Base-by-base conservation (phyloP, 305 asterid species). In the Fraxinus platypoda region DNA sequence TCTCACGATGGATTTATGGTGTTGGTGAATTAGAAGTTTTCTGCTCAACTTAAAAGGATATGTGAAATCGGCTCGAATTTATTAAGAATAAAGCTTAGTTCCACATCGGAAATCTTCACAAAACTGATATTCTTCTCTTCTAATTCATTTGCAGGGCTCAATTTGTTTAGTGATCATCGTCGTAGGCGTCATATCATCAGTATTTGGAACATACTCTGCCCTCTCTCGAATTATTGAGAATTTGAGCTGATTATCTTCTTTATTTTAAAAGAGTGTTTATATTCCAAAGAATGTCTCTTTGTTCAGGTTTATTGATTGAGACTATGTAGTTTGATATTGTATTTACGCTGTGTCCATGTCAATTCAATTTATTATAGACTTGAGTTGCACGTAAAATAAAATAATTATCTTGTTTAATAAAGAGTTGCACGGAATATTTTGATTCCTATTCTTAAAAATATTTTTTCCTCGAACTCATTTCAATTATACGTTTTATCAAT, bases 181-280 rank as follows among this genome's bases (percentile, higher is more conserved):
- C 77, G 91, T 93, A 19, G 99, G 98, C 79, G 21, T 77, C 0
- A 75, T 89, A 35, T 92, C 97, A 2, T 88, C 98, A 31, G 88
- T 78, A 31, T 80, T 93, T 66, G 99, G 99, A 25, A 85, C 92
- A 4, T 94, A 92, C 80, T 93, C 99, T 15, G 94, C 99, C 26
- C 80, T 95, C 64, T 87, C 95, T 31, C 76, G 89, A 81, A 95
- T 95, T 64, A 81, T 92, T 72, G 81, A 93, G 80, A 91, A 83
- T 64, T 78, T 93, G 91, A 90, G 64, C 84, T 85, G 87, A 85
- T 79, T 66, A 15, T 64, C 28, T 26, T 49, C 59, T 52, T 52
- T 79, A 3, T 64, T 21, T 64, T 25, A 64, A 4, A 66, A 8
- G 31, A 11, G 2, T 25, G 15, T 66, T 25, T 17, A 52, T 52